A percentile compares a stretch with the other conserved stretches of the same genome.
Conservation (phyloP, 129 eudicot species). For the Mikania micrantha region DNA sequence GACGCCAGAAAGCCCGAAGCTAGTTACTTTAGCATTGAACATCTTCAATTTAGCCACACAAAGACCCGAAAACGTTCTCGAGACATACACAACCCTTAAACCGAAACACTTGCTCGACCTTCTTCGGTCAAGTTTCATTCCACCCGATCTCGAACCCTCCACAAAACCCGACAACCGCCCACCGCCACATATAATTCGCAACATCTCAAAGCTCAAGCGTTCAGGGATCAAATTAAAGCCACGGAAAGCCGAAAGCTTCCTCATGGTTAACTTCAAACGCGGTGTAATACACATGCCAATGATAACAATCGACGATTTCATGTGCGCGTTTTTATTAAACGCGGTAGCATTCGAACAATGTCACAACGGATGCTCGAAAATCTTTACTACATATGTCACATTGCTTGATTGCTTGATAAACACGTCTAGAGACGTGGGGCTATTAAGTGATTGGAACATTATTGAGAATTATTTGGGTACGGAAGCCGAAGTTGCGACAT, state of each 20-base stretch:
- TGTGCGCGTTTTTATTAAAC: slow-evolving; percentile 56
- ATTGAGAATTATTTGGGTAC: slow-evolving; percentile 79
- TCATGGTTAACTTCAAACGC: slow-evolving; percentile 35
- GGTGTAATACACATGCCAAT: slow-evolving; percentile 69
- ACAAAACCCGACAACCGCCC: slow-evolving; percentile 7
- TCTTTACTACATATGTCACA: slow-evolving; percentile 65
- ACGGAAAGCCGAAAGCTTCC: slow-evolving; percentile 44
- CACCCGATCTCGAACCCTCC: slow-evolving; percentile 1
- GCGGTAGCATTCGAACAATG: slow-evolving; percentile 83
- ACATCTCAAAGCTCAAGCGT: slow-evolving; percentile 65
- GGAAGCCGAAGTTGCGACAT: slow-evolving; percentile 56
- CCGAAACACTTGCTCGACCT: slow-evolving; percentile 71
- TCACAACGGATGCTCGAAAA: slow-evolving; percentile 45
- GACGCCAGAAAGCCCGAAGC: slow-evolving; percentile 21
- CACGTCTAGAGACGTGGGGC: slow-evolving; percentile 57
- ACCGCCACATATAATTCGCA: slow-evolving; percentile 45
- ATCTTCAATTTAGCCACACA: slow-evolving; percentile 44
- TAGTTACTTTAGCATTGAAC: slow-evolving; percentile 25
- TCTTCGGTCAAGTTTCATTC: slow-evolving; percentile 38
- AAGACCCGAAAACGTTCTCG: slow-evolving; percentile 30
- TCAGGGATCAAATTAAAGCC: slow-evolving; percentile 60
- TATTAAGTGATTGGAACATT: slow-evolving; percentile 48
- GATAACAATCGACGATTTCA: slow-evolving; percentile 63
- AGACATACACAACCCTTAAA: slow-evolving; percentile 13
- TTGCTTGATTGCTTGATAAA: slow-evolving; percentile 67